phyloP scores from a whole-genome alignment of 2,329 filamentous ascomycete genomes.

The Aphanocladium album region DNA sequence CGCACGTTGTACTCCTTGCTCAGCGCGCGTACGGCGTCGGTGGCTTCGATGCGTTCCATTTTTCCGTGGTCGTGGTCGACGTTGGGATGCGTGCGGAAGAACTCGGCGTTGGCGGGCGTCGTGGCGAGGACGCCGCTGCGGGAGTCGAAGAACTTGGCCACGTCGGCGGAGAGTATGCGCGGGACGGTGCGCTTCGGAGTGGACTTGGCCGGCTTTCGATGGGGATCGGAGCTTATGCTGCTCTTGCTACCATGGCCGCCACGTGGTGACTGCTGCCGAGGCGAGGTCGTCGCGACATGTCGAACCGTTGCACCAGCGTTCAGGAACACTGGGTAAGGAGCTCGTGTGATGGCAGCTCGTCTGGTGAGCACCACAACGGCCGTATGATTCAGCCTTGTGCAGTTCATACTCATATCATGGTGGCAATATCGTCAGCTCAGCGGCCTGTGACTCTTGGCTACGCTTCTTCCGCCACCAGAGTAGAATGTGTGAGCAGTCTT shows the following conservation, averaged over 20 bases:
- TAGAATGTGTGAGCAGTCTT: neutral
- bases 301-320: neutral
- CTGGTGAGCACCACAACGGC: neutral
- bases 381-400: constrained; percentile 2
- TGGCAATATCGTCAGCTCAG: neutral
- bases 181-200: neutral
- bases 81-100: constrained; percentile 11
- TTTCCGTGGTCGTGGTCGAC: constrained; percentile 12
- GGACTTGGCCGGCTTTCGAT: neutral
- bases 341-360: neutral
- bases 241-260: neutral
- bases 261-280: neutral
- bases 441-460: neutral
- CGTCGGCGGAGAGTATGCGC: constrained; percentile 3
- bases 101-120: constrained; percentile 18
- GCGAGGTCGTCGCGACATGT: neutral
- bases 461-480: neutral
- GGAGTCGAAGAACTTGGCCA: constrained; percentile 1
- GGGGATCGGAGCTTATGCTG: neutral
- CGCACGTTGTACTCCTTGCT: constrained; percentile 19
- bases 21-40: constrained; percentile 13
- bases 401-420: constrained; percentile 7
- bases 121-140: constrained; percentile 5
- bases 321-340: neutral
- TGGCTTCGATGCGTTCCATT: neutral